These are phyloP conservation scores for Fusarium sp. DNA, from an alignment of 2,329 filamentous ascomycete genomes.

Conservation along the genomic window DNA sequence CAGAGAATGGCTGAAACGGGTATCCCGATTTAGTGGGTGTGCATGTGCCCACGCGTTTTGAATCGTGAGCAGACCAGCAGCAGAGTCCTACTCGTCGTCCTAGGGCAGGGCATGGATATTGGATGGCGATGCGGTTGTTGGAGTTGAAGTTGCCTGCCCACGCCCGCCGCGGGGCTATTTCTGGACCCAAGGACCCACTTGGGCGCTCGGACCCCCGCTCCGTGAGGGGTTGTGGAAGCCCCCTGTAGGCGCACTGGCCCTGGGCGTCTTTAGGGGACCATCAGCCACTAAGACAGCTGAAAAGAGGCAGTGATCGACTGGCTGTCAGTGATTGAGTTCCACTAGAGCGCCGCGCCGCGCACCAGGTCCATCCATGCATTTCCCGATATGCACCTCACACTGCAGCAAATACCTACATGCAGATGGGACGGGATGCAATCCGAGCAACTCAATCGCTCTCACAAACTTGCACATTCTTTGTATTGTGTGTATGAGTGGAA, in stretches of 20 bases:
- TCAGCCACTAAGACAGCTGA: constrained; percentile 10
- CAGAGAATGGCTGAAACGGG: constrained; percentile 7
- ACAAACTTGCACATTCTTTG: constrained; percentile 6
- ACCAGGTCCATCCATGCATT: constrained; percentile 5
- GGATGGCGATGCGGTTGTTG: constrained; percentile 28
- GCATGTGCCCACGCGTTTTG: not conserved
- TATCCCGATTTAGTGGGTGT: not conserved
- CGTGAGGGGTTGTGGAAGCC: not conserved
- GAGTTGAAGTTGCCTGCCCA: constrained; percentile 20
- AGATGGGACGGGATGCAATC: constrained; percentile 16
- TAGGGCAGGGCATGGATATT: constrained; percentile 10
- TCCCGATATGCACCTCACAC: constrained; percentile 28
- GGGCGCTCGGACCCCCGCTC: constrained; percentile 29
- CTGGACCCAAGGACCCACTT: constrained; percentile 30
- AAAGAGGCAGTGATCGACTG: constrained; percentile 15
- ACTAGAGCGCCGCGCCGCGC: constrained; percentile 14
- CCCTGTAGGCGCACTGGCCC: constrained; percentile 19
- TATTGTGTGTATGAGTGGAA: not conserved
- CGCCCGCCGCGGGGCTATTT: constrained; percentile 33
- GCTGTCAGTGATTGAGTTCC: constrained; percentile 33
- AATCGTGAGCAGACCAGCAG: not conserved
- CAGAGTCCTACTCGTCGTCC: constrained; percentile 4
- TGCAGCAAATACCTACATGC: constrained; percentile 38
- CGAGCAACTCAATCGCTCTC: constrained; percentile 23
- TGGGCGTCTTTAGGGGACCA: constrained; percentile 22